Base-by-base conservation (phyloP, 176 grass and related monocot genomes). In the Zizania latifolia region DNA sequence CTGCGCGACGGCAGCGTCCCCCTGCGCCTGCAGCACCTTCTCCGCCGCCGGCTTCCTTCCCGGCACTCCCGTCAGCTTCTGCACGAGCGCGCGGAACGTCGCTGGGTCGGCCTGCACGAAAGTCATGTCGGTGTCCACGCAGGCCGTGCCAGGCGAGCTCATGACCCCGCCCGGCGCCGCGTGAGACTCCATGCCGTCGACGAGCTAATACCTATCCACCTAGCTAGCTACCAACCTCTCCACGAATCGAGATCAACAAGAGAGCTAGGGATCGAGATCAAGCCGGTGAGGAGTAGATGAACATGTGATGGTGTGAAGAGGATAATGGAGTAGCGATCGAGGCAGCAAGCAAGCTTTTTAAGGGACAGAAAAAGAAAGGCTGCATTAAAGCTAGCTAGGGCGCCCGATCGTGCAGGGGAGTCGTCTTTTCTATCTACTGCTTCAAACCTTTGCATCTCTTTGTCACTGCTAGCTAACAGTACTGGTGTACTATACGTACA, bases 71-170 rank as follows among this genome's bases (percentile, higher is more conserved):
- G 92, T 95, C 19, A 91, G 86, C 72, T 83, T 81, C 85, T 95
- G 92, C 77, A 95, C 89, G 23, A 92, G 69, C 27, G 78, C 79
- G 33, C 88, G 85, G 83, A 95, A 95, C 63, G 81, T 95, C 1
- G 86, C 38, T 8, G 89, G 80, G 24, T 95, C 86, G 41, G 86
- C 92, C 63, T 91, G 92, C 64, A 95, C 67, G 75, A 86, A 95
- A 57, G 84, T 86, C 0, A 86, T 95, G 80, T 86, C 83, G 8
- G 46, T 41, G 73, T 89, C 87, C 19, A n/a, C 29, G 72, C 65
- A 76, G 57, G 21, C 36, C n/a, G 35, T 30, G 7, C 59, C 65
- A 1, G 13, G 2, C 56, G 41, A 46, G 8, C 62, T 75, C 81
- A 14, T 7, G 28, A 68, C 41, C 74, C 59, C 80, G n/a, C n/a